These are phyloP conservation scores for Parasitella parasitica DNA, from an alignment of 371 early-diverging fungal species.

Conservation along the genomic window DNA sequence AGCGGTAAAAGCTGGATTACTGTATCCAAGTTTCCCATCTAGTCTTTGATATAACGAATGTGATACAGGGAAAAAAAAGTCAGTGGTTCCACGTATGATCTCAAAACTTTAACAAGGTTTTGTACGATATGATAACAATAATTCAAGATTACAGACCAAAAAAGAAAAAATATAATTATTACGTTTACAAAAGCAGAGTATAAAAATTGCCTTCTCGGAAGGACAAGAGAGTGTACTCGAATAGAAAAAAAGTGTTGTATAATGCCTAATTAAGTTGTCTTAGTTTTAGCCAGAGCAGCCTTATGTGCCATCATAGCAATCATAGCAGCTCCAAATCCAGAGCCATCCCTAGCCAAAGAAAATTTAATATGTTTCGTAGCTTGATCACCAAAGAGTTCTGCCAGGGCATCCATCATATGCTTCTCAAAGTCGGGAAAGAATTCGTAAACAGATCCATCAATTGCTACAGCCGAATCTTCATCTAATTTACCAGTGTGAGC, in stretches of 20 bases:
- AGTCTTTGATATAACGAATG: background rate
- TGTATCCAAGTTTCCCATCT: background rate
- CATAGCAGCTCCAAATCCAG: slow-evolving; percentile 51
- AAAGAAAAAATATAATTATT: background rate
- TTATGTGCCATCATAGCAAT: slow-evolving; percentile 47
- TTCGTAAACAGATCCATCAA: slow-evolving; percentile 91
- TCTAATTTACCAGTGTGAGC: slow-evolving; percentile 51
- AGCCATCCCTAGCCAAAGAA: slow-evolving; percentile 40
- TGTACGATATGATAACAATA: background rate
- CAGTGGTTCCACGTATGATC: background rate
- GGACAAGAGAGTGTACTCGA: background rate
- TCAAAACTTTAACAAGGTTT: background rate
- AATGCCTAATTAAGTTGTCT: background rate
- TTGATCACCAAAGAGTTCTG: slow-evolving; percentile 66
- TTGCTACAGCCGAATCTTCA: slow-evolving; percentile 41
- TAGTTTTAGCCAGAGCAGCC: slow-evolving; percentile 1
- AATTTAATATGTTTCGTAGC: slow-evolving; percentile 25
- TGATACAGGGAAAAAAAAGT: no score
- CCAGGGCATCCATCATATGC: slow-evolving; percentile 65
- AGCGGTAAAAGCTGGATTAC: background rate
- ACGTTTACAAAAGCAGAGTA: background rate
- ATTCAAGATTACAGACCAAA: background rate
- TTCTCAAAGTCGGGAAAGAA: slow-evolving; percentile 82
- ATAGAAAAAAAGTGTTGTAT: background rate
- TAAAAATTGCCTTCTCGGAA: background rate